A percentile compares a stretch with the other conserved stretches of the same genome.
These are phyloP conservation scores for Serendipita indica DNA, from an alignment of 768 basidiomycete species.

Conservation along the genomic window DNA sequence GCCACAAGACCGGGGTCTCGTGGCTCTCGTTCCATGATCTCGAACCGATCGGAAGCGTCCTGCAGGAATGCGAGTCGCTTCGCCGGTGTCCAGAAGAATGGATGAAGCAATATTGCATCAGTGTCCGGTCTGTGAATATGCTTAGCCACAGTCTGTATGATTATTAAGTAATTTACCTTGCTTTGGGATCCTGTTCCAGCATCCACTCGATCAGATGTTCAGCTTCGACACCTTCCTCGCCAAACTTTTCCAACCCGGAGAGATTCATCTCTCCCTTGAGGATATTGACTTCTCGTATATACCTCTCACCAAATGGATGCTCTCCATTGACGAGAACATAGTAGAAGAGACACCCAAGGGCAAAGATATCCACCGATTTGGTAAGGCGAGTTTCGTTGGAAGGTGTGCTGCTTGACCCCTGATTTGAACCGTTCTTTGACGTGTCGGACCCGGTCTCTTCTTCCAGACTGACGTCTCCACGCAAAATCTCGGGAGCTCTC, in stretches of 20 bases:
- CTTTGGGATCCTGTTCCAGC: conserved; percentile 59
- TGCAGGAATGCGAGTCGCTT: conserved; percentile 86
- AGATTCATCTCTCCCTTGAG: conserved; percentile 64
- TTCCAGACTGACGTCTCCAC: conserved; percentile 87
- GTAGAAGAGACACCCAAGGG: conserved; percentile 88
- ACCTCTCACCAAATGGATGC: conserved; percentile 90
- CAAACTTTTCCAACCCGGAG: conserved; percentile 58
- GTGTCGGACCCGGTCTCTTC: conserved; percentile 50
- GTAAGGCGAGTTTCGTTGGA: conserved; percentile 57
- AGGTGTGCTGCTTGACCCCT: conserved; percentile 18
- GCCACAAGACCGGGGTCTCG: conserved; percentile 57
- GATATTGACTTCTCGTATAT: conserved; percentile 89
- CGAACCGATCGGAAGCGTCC: conserved; percentile 93
- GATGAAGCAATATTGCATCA: conserved; percentile 72
- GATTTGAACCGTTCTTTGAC: conserved; percentile 34
- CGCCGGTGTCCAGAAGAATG: conserved; percentile 90
- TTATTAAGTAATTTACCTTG: conserved; percentile 41
- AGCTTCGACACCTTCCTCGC: conserved; percentile 90
- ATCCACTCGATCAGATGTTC: conserved; percentile 63
- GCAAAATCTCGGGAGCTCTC: conserved; percentile 91
- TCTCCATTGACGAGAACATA: conserved; percentile 79
- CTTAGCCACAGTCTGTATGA: neutral
- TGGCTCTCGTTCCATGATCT: conserved; percentile 92
- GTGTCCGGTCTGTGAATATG: conserved; percentile 60
- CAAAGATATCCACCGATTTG: conserved; percentile 93